These are phyloP conservation scores for Boletales sp. DNA, from an alignment of 768 basidiomycete genomes.

Conservation along the genomic window DNA sequence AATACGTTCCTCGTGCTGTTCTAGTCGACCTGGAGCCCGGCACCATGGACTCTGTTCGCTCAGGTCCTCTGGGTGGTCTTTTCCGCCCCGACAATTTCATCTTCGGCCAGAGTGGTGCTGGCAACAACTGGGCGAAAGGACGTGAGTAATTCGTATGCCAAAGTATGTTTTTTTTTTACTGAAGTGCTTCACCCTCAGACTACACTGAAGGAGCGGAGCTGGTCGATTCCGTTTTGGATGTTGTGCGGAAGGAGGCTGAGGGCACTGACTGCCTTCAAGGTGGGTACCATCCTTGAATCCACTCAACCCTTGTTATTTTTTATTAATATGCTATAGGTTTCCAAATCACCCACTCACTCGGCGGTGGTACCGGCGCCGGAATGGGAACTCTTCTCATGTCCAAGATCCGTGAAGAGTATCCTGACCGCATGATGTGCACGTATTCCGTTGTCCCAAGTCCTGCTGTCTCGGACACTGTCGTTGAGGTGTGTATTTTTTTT, in stretches of 20 bases:
- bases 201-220: constrained; percentile 98
- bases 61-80: constrained; percentile 83
- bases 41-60: constrained; percentile 90
- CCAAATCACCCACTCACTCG: constrained; percentile 98
- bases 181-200: constrained; percentile 28
- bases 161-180: neutral
- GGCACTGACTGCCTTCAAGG: constrained; percentile 96
- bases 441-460: constrained; percentile 98
- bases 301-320: neutral
- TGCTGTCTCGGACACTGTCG: constrained; percentile 98
- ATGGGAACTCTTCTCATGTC: constrained; percentile 99
- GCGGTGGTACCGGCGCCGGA: constrained; percentile 99
- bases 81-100: constrained; percentile 99
- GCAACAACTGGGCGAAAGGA: constrained; percentile 99
- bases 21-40: constrained; percentile 98
- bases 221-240: constrained; percentile 96
- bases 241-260: constrained; percentile 98
- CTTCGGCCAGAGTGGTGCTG: constrained; percentile 96
- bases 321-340: constrained; percentile 56
- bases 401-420: constrained; percentile 98
- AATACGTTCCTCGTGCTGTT: constrained; percentile 98
- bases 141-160: constrained; percentile 51
- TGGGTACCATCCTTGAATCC: constrained; percentile 31
- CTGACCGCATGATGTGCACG: constrained; percentile 99
- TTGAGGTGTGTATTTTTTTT: constrained; percentile 56